phyloP scores from a whole-genome alignment of 1,139 yeast species.

The Geotrichum carabidarum region DNA sequence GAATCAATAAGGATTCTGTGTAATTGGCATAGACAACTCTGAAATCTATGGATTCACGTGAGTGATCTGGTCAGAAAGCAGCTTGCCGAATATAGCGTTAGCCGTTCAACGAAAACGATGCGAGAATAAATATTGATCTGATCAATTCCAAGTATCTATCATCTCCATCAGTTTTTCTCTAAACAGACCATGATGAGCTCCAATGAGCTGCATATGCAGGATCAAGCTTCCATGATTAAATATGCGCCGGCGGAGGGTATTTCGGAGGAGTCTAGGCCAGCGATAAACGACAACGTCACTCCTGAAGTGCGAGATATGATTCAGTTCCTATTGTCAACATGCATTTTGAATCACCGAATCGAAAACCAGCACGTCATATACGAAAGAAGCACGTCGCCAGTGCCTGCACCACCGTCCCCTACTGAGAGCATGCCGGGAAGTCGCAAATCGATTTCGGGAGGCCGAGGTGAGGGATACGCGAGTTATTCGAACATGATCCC shows the following conservation, averaged over 20 bases:
- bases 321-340: not conserved
- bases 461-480: not conserved
- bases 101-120: too few species aligned
- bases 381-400: not conserved
- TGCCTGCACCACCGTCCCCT: not conserved
- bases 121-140: too few species aligned
- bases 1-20: too few species aligned
- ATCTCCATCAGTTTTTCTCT: too few species aligned
- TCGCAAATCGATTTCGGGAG: not conserved
- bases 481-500: not conserved
- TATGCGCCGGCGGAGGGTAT: not conserved
- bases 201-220: not conserved
- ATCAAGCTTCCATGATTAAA: not conserved
- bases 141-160: too few species aligned
- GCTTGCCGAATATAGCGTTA: too few species aligned
- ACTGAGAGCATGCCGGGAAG: not conserved
- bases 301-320: slow-evolving; percentile 4
- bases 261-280: not conserved
- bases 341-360: slow-evolving; percentile 12
- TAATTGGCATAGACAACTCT: too few species aligned
- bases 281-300: not conserved
- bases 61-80: too few species aligned
- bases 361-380: slow-evolving; percentile 6
- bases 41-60: too few species aligned
- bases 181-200: too few species aligned